Evolutionary conservation across 805 yeast genomes (phyloP), one percentile per base, ranked within the genome.

Genomic region (Nakazawaea anatomiae): DNA sequence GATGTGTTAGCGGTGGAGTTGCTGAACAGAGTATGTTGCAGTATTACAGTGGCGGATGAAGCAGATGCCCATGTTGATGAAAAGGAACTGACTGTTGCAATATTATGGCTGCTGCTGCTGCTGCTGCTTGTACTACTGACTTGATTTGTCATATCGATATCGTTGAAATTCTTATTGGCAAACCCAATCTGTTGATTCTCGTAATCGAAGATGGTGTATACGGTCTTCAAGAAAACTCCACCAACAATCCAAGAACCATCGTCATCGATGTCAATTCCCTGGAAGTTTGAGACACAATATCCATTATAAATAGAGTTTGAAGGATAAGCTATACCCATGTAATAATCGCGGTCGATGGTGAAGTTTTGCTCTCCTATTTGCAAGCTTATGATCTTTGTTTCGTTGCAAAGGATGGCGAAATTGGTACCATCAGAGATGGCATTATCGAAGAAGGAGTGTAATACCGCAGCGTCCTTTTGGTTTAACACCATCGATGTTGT

Each of bases 251-350:
- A 83, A 1, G 73, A 61, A 14, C 67, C 68, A 48, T 69, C 64
- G 35, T 62, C 60, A 9, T 71, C 63, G 11, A 67, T 57, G 30
- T 67, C 66, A n/a, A 75, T 59, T 8, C 87, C 88, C 65, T 81
- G 87, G 52, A 83, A 72, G 57, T 81, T 82, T 6, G 86, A 78
- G 10, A 83, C 81, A 68, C 89, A 83, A 59, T 76, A 73, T 0
- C 85, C 83, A 18, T 55, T 35, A 51, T 76, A 70, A 0, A 55
- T 61, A 0, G 73, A 64, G 39, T 55, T 52, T 4, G 57, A 51
- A 1, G 72, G 47, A 59, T 80, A 79, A 18, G 68, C 71, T 10
- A 68, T 62, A 5, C 86, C 87, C 43, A 79, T 55, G 61, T 81
- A 82, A 44, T 68, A 69, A 1, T 57, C 52, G 1, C 83, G 67